A percentile compares a stretch with the other conserved stretches of the same genome.
These are phyloP conservation scores for Leavenworthia alabamica DNA, from an alignment of 345 rosid genomes.

Conservation along the genomic window DNA sequence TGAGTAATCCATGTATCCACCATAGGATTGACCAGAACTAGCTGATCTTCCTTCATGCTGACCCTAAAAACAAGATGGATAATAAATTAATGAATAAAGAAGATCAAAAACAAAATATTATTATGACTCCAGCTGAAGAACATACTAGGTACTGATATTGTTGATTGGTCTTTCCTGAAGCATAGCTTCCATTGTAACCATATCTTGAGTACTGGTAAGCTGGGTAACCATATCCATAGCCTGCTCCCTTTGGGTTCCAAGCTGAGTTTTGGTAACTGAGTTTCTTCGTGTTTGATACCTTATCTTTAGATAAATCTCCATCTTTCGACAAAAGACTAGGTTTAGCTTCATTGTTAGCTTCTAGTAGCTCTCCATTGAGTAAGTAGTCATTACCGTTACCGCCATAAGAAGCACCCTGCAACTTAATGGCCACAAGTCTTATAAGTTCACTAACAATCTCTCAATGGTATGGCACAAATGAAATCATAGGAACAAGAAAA, in stretches of 20 bases:
- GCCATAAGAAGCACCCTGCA: constrained; percentile 16
- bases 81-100: neutral
- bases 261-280: constrained; percentile 38
- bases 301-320: constrained; percentile 34
- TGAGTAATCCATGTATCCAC: constrained; percentile 52
- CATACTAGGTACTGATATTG: constrained; percentile 39
- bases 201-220: constrained; percentile 46
- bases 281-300: constrained; percentile 34
- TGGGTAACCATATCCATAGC: constrained; percentile 35
- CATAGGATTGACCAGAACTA: constrained; percentile 36
- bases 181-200: constrained; percentile 40
- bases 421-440: no score
- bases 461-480: constrained; percentile 28
- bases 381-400: constrained; percentile 13
- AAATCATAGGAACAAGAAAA: no score
- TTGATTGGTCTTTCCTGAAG: constrained; percentile 48
- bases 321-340: constrained; percentile 16
- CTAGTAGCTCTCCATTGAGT: neutral
- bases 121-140: neutral
- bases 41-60: constrained; percentile 40
- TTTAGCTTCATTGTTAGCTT: constrained; percentile 32
- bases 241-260: constrained; percentile 34
- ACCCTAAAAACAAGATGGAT: constrained; percentile 22
- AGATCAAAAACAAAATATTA: neutral
- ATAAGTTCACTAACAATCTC: no score